Evolutionary conservation across 805 yeast species (phyloP).

Genomic region (Saturnispora zaruensis): DNA sequence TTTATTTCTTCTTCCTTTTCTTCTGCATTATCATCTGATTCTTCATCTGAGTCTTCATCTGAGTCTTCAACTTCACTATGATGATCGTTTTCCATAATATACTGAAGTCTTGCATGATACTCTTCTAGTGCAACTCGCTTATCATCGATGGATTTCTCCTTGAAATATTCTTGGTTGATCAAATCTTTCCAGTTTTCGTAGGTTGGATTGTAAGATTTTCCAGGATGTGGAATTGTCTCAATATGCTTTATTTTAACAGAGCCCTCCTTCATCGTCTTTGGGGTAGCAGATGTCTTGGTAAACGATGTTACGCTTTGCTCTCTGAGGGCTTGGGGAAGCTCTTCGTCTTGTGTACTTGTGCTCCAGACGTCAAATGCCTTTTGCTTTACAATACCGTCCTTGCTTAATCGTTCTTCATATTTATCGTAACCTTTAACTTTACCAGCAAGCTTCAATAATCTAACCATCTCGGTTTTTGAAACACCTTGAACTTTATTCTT

Average conservation of each 20-base stretch:
- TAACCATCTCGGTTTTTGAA: slow-evolving; percentile 50
- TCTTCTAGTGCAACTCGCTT: slow-evolving; percentile 53
- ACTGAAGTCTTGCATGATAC: slow-evolving; percentile 54
- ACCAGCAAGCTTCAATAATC: slow-evolving; percentile 72
- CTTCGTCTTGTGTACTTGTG: slow-evolving; percentile 11
- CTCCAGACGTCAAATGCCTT: slow-evolving; percentile 66
- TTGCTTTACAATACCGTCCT: slow-evolving; percentile 54
- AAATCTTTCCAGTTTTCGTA: slow-evolving; percentile 72
- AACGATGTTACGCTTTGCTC: slow-evolving; percentile 31
- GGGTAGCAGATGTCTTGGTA: slow-evolving; percentile 45
- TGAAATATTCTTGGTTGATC: slow-evolving; percentile 54
- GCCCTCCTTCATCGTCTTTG: slow-evolving; percentile 43
- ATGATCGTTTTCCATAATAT: slow-evolving; percentile 53
- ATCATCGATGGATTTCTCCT: slow-evolving; percentile 61
- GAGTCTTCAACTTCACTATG: slow-evolving; percentile 46
- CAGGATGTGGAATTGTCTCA: slow-evolving; percentile 61
- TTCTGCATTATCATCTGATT: slow-evolving; percentile 32
- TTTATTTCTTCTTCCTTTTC: slow-evolving; percentile 30
- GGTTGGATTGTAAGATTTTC: slow-evolving; percentile 90
- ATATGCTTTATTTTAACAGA: slow-evolving; percentile 48
- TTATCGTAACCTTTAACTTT: slow-evolving; percentile 48
- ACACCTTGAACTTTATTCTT: slow-evolving; percentile 46
- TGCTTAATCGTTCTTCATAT: slow-evolving; percentile 43
- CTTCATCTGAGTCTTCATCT: slow-evolving; percentile 34
- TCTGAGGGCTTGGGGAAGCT: slow-evolving; percentile 34